Base-by-base conservation (phyloP, 441 rosid genomes). In the Pelargonium citronellum region DNA sequence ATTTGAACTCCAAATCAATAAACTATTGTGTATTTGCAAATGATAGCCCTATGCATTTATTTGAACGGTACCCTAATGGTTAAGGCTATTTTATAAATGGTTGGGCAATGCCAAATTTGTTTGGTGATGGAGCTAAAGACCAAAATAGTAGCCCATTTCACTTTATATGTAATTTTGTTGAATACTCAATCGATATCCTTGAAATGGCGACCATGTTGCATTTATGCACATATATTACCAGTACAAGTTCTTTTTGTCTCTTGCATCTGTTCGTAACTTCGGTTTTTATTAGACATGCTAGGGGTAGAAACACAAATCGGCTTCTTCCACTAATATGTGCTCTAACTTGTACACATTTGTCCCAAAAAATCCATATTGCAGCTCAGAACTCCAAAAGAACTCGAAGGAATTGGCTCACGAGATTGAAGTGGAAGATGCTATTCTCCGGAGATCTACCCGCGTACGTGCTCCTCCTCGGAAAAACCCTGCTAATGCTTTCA, bases 391-490 rank as follows among this genome's bases (percentile, higher is more conserved):
- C 20, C 58, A 51, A 7, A 51, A 51, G 19, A 15, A 17, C 19
- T 51, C 58, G 16, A 51, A 51, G 58, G 58, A 51, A 51, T 51
- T 51, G 58, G 58, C 15, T 51, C 15, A 51, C 58, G 16, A 51
- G 8, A 51, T 6, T 51, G 58, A 51, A 51, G 16, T 17, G 58
- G 58, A 51, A 51, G 58, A 51, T n/a, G 58, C 58, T 51, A 51
- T 51, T 11, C 19, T 51, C 19, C 58, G 58, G 58, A 51, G 58
- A 51, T 51, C 58, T 3, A 51, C 58, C 7, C 58, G 58, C 5
- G 58, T 51, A 7, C 58, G 58, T 51, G 58, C 58, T 51, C 58
- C 58, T 51, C 58, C 58, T 11, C 15, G 58, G 58, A 6, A n/a
- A 17, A 51, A 51, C 19, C 58, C 58, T n/a, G 58, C 58, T 51